phyloP scores from a whole-genome alignment of 768 basidiomycete species.

The Lepiota venenata region DNA sequence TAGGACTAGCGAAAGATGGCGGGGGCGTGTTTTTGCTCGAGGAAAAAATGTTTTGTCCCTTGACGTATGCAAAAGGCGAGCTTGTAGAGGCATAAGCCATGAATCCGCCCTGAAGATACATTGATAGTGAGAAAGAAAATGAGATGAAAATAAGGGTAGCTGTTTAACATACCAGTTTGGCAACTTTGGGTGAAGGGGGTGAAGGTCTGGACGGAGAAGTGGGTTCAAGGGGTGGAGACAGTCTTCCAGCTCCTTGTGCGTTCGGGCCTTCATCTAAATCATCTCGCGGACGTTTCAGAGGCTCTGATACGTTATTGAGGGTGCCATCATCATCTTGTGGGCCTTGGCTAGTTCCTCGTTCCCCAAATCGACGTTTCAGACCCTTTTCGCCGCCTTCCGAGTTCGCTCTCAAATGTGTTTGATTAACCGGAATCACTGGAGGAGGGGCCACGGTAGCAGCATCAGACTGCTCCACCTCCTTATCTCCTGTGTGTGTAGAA shows the following conservation, averaged over 20 bases:
- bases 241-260: conserved; percentile 55
- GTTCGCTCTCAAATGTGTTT: conserved; percentile 28
- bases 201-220: conserved; percentile 31
- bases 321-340: conserved; percentile 31
- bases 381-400: conserved; percentile 57
- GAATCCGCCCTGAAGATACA: conserved; percentile 55
- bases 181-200: conserved; percentile 29
- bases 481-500: conserved; percentile 1
- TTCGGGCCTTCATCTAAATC: conserved; percentile 62
- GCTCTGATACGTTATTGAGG: conserved; percentile 27
- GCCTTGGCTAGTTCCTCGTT: conserved; percentile 64
- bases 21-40: conserved; percentile 32
- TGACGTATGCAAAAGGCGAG: conserved; percentile 74
- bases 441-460: neutral
- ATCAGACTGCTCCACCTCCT: neutral
- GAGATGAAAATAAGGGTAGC: conserved; percentile 7
- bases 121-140: conserved; percentile 1
- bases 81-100: conserved; percentile 74
- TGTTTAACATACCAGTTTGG: conserved; percentile 36
- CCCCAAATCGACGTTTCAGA: conserved; percentile 65
- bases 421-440: conserved; percentile 14
- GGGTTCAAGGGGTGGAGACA: conserved; percentile 66
- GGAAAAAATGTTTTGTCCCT: conserved; percentile 58
- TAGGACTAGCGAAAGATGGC: conserved; percentile 9
- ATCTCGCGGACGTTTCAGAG: conserved; percentile 58